phyloP scores from a whole-genome alignment of 768 basidiomycete genomes.

The Artomyces pyxidatus region DNA sequence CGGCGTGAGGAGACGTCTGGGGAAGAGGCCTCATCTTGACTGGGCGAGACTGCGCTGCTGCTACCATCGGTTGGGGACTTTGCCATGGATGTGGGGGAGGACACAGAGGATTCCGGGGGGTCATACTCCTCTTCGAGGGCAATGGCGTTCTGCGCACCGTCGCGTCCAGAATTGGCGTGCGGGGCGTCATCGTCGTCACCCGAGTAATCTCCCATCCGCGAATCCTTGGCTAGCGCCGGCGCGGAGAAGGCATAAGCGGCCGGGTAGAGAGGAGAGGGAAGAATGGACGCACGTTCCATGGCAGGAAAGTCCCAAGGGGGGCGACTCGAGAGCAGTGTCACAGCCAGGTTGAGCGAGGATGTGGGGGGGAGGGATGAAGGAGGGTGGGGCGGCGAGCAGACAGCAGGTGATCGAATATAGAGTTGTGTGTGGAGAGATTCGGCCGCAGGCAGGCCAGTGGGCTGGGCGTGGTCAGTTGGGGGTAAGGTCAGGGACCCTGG shows the following conservation, averaged over 20 bases:
- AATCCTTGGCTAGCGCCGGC: background rate
- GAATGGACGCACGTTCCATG: constrained; percentile 15
- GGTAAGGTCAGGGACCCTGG: constrained; percentile 1
- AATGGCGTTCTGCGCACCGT: constrained; percentile 1
- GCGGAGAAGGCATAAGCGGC: background rate
- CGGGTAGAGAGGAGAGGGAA: background rate
- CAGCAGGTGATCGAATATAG: too few species aligned
- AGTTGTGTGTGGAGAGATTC: constrained; percentile 8
- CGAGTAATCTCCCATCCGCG: too few species aligned
- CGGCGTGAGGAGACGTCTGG: constrained; percentile 9
- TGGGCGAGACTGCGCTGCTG: constrained; percentile 6
- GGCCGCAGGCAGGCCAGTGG: too few species aligned
- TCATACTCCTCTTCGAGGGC: constrained; percentile 4
- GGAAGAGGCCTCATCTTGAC: constrained; percentile 3
- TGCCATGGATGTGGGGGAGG: constrained; percentile 9
- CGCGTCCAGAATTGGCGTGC: background rate
- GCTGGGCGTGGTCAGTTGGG: constrained; percentile 5
- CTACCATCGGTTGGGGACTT: constrained; percentile 11
- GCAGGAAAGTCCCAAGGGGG: constrained; percentile 16
- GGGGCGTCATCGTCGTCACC: background rate
- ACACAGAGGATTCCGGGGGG: constrained; percentile 9
- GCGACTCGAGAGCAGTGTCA: constrained; percentile 10
- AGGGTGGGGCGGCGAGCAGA: too few species aligned
- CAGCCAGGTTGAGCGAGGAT: constrained; percentile 13
- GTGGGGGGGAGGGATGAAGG: background rate